A percentile compares a stretch with the other conserved stretches of the same genome.
Evolutionary conservation across 2,329 filamentous ascomycete species (phyloP).

Genomic region (Colletotrichum brevisporum): DNA sequence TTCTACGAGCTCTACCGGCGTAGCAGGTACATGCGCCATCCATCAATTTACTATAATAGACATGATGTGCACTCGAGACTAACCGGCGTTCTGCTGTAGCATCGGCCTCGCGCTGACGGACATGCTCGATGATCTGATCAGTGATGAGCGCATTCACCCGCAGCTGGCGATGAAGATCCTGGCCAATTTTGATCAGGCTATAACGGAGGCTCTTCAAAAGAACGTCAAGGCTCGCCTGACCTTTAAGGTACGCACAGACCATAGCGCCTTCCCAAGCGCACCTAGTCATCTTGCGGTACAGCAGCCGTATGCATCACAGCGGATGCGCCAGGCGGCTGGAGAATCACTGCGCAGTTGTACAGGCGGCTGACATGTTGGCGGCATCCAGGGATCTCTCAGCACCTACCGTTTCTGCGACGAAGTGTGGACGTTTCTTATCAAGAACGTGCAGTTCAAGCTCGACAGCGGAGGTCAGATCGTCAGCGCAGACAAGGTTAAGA

Average conservation of each 20-base stretch:
- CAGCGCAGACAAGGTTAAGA: constrained; percentile 94
- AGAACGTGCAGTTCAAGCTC: constrained; percentile 99
- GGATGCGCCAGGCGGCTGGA: background rate
- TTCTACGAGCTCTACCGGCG: constrained; percentile 98
- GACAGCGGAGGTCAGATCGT: constrained; percentile 82
- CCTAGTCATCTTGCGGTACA: background rate
- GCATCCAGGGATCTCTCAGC: constrained; percentile 87
- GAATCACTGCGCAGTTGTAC: background rate
- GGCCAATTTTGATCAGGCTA: constrained; percentile 92
- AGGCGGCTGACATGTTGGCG: constrained; percentile 7
- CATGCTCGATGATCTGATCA: constrained; percentile 96
- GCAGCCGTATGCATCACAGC: background rate
- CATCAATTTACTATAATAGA: constrained; percentile 48
- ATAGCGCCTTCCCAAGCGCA: background rate
- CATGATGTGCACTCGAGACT: constrained; percentile 43
- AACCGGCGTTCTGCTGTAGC: constrained; percentile 63
- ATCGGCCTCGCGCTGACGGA: constrained; percentile 95
- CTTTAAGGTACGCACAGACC: constrained; percentile 82
- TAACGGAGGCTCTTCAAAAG: constrained; percentile 91
- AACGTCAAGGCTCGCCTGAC: constrained; percentile 91
- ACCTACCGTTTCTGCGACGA: constrained; percentile 99
- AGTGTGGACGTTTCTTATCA: constrained; percentile 99
- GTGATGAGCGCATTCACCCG: constrained; percentile 93
- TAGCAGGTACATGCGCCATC: constrained; percentile 82
- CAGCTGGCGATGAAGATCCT: constrained; percentile 99